Evolutionary conservation across 768 basidiomycete genomes (phyloP), one percentile per base, ranked within the genome.

Genomic region (Mycena haematopus): DNA sequence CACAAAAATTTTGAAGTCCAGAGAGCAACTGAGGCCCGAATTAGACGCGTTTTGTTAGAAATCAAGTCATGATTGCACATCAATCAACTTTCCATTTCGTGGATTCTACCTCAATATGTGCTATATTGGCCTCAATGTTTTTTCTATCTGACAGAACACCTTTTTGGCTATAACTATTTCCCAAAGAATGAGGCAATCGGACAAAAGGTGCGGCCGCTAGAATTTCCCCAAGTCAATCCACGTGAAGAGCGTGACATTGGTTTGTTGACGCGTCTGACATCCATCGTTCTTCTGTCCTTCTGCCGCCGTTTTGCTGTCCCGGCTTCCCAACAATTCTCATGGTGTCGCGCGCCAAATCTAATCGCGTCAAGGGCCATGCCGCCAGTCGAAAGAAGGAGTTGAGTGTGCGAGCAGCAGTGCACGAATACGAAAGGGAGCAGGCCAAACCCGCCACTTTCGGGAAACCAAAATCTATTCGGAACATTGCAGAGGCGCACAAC

Each of bases 241-340:
- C 25, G 54, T 56, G 54, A 56, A 56, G 42, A 22, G 46, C 54
- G 42, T 45, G 54, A 56, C 54, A 56, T 46, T 10, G 1, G 44
- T 49, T 56, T 56, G 56, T 56, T 56, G 56, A 56, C 31, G 40
- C 42, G 40, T n/a, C n/a, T n/a, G n/a, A n/a, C n/a, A n/a, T n/a
- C n/a, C n/a, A 29, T 40, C 21, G 36, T 45, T 50, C 38, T 42
- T 11, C 22, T 6, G 10, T 11, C 24, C 56, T 1, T 38, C 25
- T 33, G 29, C 10, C 45, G n/a, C 31, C 11, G 8, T 31, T 15
- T 9, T 6, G 1, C 36, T 22, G 3, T n/a, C 10, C 2, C 36
- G 35, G 35, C 52, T 7, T 38, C 15, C 8, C 22, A 2, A 54
- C 36, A 10, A 5, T 52, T 31, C 52, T 2, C 27, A 61, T 61